Evolutionary conservation across 805 yeast genomes (phyloP).

Genomic region (Myxozyma melibiosi): DNA sequence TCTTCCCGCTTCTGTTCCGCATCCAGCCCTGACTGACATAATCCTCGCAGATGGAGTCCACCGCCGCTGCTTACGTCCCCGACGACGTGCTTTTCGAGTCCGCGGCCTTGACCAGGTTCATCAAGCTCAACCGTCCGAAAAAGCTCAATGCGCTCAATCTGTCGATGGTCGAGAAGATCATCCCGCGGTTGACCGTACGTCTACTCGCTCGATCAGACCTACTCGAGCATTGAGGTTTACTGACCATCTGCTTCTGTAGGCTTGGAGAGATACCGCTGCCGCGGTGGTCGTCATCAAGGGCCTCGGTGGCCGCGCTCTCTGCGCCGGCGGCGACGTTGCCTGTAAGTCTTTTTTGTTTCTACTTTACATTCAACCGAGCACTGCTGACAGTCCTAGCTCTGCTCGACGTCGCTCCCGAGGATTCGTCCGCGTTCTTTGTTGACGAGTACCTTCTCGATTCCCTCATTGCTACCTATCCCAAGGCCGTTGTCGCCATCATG

Average conservation of each 20-base stretch:
- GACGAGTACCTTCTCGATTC: conserved; percentile 81
- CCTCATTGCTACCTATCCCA: conserved; percentile 74
- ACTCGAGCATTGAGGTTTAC: not conserved
- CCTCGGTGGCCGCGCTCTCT: conserved; percentile 64
- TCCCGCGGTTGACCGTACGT: conserved; percentile 56
- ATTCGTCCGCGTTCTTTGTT: conserved; percentile 62
- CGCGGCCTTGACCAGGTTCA: conserved; percentile 65
- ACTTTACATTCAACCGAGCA: not conserved
- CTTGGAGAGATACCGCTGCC: conserved; percentile 53
- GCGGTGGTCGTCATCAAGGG: conserved; percentile 71
- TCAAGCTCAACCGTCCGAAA: conserved; percentile 74
- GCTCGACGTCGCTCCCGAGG: conserved; percentile 53
- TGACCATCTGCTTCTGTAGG: not conserved
- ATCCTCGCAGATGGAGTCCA: conserved; percentile 8
- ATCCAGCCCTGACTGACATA: not conserved
- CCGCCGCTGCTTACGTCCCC: conserved; percentile 8
- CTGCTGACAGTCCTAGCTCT: conserved; percentile 50
- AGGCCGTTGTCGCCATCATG: conserved; percentile 83
- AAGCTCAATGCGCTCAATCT: conserved; percentile 84
- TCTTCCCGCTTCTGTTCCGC: not conserved
- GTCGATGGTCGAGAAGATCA: conserved; percentile 71
- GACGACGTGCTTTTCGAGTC: conserved; percentile 66
- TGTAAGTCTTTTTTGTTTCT: conserved; percentile 1
- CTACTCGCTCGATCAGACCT: not conserved
- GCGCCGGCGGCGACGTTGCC: conserved; percentile 95